phyloP scores from a whole-genome alignment of 305 asterid species.

The Rubia occidens region DNA sequence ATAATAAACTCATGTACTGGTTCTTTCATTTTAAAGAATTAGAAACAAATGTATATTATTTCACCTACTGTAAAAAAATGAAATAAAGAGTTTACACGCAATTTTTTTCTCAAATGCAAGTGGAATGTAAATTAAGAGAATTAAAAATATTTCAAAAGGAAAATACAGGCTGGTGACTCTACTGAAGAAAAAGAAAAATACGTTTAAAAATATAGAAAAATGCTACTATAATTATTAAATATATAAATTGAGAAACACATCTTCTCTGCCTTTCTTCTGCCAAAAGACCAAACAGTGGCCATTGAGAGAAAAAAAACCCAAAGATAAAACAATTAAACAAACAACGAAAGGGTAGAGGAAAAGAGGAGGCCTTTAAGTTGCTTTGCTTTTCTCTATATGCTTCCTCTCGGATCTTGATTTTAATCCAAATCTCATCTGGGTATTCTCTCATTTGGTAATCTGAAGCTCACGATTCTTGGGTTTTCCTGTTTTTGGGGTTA shows the following conservation, averaged over 20 bases:
- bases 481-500: too few relatives aligned
- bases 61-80: too few relatives aligned
- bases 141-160: too few relatives aligned
- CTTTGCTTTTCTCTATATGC: slow-evolving; percentile 49
- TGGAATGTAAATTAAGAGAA: too few relatives aligned
- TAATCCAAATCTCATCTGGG: slow-evolving; percentile 14
- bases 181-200: neutral
- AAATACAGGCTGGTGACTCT: neutral
- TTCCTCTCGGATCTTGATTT: slow-evolving; percentile 63
- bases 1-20: too few relatives aligned
- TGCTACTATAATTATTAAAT: neutral
- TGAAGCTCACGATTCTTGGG: too few relatives aligned
- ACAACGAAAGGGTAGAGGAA: slow-evolving; percentile 35
- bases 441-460: too few relatives aligned
- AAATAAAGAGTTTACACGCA: too few relatives aligned
- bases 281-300: slow-evolving; percentile 38
- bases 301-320: slow-evolving; percentile 22
- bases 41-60: too few relatives aligned
- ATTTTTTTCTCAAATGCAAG: too few relatives aligned
- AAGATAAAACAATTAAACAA: slow-evolving; percentile 8
- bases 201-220: neutral
- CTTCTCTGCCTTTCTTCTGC: slow-evolving; percentile 21
- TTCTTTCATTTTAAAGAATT: too few relatives aligned
- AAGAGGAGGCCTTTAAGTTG: slow-evolving; percentile 44
- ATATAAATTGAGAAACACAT: slow-evolving; percentile 20